A percentile compares a stretch with the other conserved stretches of the same genome.
phyloP scores from a whole-genome alignment of 805 yeast species.

The Wickerhamiella dianesei region DNA sequence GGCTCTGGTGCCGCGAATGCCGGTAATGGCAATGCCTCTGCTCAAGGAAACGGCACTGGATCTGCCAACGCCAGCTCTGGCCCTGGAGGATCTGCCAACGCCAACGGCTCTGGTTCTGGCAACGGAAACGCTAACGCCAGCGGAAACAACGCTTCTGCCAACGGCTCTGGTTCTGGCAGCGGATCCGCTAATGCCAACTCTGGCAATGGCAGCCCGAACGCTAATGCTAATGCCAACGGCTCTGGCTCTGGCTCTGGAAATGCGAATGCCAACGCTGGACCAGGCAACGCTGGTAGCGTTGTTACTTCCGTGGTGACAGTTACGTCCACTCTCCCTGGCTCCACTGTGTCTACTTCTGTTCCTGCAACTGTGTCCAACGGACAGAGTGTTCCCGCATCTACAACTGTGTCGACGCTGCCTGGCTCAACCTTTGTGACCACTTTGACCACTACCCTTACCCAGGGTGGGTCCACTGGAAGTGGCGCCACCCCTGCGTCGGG shows the following conservation, averaged over 20 bases:
- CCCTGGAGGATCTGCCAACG: not conserved
- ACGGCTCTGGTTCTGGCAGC: not conserved
- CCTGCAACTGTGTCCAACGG: conserved; percentile 4
- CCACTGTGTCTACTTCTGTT: conserved; percentile 5
- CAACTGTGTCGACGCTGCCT: not conserved
- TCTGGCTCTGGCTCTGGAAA: not conserved
- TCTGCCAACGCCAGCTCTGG: not conserved
- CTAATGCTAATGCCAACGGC: not conserved
- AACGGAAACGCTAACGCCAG: too few species aligned
- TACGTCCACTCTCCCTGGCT: conserved; percentile 3
- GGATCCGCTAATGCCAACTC: too few species aligned
- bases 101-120: not conserved
- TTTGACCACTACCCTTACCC: not conserved
- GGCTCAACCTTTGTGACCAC: not conserved
- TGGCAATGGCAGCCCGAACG: too few species aligned
- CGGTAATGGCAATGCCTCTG: not conserved
- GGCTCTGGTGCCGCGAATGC: not conserved
- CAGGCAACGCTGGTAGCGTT: not conserved
- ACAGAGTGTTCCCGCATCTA: not conserved
- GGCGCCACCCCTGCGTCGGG: not conserved
- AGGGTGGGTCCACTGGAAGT: too few species aligned
- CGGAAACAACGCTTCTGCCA: too few species aligned
- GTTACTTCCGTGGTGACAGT: not conserved
- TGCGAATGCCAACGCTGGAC: not conserved
- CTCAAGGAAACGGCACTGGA: not conserved